phyloP scores from a whole-genome alignment of 371 early-diverging fungal genomes.

The Blyttiomyces sp. region DNA sequence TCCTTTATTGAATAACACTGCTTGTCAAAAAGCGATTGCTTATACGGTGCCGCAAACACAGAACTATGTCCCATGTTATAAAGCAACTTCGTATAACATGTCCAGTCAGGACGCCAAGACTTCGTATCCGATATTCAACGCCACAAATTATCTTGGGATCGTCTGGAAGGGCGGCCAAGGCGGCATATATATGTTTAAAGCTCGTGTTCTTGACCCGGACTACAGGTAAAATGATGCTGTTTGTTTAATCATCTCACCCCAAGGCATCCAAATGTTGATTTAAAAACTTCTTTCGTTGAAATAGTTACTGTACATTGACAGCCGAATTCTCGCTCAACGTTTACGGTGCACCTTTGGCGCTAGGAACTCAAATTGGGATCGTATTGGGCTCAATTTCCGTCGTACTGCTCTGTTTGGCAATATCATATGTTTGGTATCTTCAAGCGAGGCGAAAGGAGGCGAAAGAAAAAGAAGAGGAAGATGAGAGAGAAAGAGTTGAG shows the following conservation, averaged over 20 bases:
- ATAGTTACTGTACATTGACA: slow-evolving; percentile 28
- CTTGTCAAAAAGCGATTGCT: too few relatives aligned
- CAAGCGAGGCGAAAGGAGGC: slow-evolving; percentile 11
- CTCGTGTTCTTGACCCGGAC: slow-evolving; percentile 26
- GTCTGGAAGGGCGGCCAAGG: slow-evolving; percentile 24
- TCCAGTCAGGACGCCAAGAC: not conserved
- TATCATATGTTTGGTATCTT: slow-evolving; percentile 21
- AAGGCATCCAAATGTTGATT: not conserved
- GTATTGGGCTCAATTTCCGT: slow-evolving; percentile 14
- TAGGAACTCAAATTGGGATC: slow-evolving; percentile 19
- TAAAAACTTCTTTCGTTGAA: not conserved
- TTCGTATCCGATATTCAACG: slow-evolving; percentile 28
- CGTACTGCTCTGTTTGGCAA: slow-evolving; percentile 2
- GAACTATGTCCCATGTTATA: slow-evolving; percentile 27
- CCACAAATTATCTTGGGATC: slow-evolving; percentile 20
- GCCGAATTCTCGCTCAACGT: slow-evolving; percentile 26
- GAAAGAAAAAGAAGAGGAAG: slow-evolving; percentile 12
- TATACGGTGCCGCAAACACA: too few relatives aligned
- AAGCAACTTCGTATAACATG: not conserved
- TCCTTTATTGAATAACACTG: too few relatives aligned
- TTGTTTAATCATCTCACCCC: not conserved
- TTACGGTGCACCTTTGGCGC: slow-evolving; percentile 22
- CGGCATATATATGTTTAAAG: slow-evolving; percentile 25
- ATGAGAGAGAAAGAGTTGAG: slow-evolving; percentile 7
- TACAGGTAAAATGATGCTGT: slow-evolving; percentile 16